Evolutionary conservation across 306 rosid genomes (phyloP), one percentile per base, ranked within the genome.

Genomic region (Pyrus pyrifolia): DNA sequence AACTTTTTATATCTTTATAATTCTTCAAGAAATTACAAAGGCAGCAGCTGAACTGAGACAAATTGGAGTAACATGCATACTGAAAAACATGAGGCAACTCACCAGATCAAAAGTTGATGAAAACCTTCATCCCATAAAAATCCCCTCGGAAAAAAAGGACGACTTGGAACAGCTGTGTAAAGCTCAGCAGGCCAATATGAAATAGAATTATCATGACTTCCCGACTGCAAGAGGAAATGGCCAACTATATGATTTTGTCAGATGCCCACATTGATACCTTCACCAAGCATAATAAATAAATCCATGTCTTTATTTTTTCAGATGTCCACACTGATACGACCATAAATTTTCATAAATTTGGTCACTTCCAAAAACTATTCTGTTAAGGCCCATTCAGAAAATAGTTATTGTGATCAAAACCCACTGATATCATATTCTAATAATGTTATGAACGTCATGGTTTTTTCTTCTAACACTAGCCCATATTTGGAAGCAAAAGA

Each of bases 61-160:
- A 40, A 79, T 23, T 22, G 62, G 68, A 81, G 44, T 67, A 60
- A 42, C 63, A 72, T 51, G 22, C 59, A 64, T 8, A 30, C 73
- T 75, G 72, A 58, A 53, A 59, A 46, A 29, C 69, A 11, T 38
- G 22, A 67, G 78, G 80, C 81, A 77, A 87, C 88, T 80, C 71
- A 91, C 99, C 97, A 87, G 81, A 95, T 89, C 76, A 95, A 60
- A 62, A 95, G 96, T 82, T 92, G 97, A 87, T 95, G 99, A 83
- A 95, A 95, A 66, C 99, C 99, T 88, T 95, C 99, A 79, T 92
- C 97, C 97, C 99, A 95, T 85, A 95, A 83, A 85, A 95, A 95
- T 76, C 99, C 99, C 86, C 99, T 92, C 35, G 99, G 99, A 81
- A 92, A 95, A 84, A 89, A 82, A 29, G 99, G 84, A 61, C 99